Base-by-base conservation (phyloP, 257 asterid genomes). In the Primulina tabacum region DNA sequence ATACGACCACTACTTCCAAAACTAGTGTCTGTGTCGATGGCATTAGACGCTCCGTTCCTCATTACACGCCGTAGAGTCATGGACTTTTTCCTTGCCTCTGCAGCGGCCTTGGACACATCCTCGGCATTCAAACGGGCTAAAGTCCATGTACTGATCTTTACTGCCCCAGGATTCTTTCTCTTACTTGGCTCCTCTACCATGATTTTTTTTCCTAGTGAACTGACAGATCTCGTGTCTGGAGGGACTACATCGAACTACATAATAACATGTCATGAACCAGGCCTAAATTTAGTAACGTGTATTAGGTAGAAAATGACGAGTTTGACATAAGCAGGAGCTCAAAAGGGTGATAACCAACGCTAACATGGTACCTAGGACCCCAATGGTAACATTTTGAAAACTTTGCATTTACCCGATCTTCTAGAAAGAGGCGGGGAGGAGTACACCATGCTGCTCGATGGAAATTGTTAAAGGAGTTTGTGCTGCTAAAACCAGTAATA, bases 361-460 rank as follows among this genome's bases (percentile, higher is more conserved):
- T 4, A n/a, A 43, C 12, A 52, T 11, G 17, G 43, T 12, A 62
- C 34, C 14, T 14, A 32, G 50, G 1, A 67, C 59, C 59, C 28
- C 17, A 21, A 34, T 53, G 58, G 69, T 4, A 60, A 56, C n/a
- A 65, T 7, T 12, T 56, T 60, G 62, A 26, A 32, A 62, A 61
- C 61, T 18, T 52, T 52, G 26, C 30, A 58, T 24, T 10, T 61
- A 94, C 99, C 99, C 91, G 99, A 77, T 94, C 99, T 79, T 94
- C 99, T 30, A 94, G 87, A 76, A 94, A 91, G 10, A 91, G 92
- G 18, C 97, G 95, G 0, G 98, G 99, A 4, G 99, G 99, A 0
- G 99, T 94, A 79, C 99, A 94, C 96, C 97, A 91, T 0, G 99
- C 97, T 6, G 96, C 99, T 64, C 97, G 84, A 52, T 88, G 91